A percentile compares a stretch with the other conserved stretches of the same genome.
Conservation (phyloP, 2,329 filamentous ascomycete genomes). For the Penicillium fuscoglaucum region DNA sequence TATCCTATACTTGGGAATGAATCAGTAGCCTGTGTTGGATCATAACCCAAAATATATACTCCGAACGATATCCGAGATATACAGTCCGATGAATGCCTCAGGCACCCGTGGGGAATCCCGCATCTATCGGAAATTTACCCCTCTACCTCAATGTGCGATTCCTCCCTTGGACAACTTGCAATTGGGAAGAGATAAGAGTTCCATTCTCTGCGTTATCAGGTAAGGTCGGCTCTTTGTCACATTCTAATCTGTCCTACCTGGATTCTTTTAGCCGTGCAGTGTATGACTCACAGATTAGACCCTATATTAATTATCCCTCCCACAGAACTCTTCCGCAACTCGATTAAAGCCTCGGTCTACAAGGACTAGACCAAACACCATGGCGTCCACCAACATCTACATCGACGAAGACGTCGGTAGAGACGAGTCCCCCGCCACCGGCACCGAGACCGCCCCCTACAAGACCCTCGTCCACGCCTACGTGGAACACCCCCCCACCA, state of each 20-base stretch:
- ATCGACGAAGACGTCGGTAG: conserved; percentile 77
- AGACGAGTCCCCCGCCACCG: conserved; percentile 66
- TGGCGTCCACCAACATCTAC: conserved; percentile 57
- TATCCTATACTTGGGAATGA: too few species aligned
- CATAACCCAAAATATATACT: not conserved
- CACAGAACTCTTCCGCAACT: conserved; percentile 10
- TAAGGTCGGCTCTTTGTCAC: not conserved
- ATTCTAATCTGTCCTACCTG: conserved; percentile 2
- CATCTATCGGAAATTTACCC: conserved; percentile 36
- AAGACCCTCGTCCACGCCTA: conserved; percentile 78
- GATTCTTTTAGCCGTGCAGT: not conserved
- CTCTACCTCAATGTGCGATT: conserved; percentile 29
- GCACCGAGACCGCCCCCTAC: conserved; percentile 73
- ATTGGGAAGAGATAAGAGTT: conserved; percentile 14
- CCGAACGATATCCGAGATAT: conserved; percentile 3
- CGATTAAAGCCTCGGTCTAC: not conserved
- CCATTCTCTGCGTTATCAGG: conserved; percentile 6
- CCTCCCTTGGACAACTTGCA: conserved; percentile 11
- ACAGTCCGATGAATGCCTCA: conserved; percentile 25
- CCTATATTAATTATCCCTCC: conserved; percentile 5
- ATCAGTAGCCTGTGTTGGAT: too few species aligned
- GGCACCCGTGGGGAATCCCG: conserved; percentile 27
- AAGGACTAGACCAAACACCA: conserved; percentile 18
- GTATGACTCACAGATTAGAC: conserved; percentile 23
- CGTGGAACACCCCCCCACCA: conserved; percentile 64